Evolutionary conservation across 2,329 filamentous ascomycete genomes (phyloP).

Genomic region (Ustulina deusta): DNA sequence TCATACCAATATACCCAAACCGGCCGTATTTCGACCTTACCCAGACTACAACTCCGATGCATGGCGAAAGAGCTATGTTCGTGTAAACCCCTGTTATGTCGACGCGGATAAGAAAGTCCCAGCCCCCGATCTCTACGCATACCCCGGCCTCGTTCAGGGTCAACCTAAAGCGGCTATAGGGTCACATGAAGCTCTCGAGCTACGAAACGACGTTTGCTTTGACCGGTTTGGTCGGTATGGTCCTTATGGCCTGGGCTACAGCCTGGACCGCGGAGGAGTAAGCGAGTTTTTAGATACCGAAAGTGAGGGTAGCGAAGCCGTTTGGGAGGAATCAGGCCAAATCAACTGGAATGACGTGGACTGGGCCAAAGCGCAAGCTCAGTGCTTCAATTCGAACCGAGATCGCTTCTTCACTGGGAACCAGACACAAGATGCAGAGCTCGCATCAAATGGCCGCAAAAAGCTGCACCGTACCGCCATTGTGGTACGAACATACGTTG

Average conservation of each 20-base stretch:
- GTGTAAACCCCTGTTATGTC: conserved; percentile 72
- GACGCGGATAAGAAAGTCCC: conserved; percentile 68
- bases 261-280: conserved; percentile 75
- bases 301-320: conserved; percentile 70
- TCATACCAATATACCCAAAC: conserved; percentile 57
- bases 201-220: conserved; percentile 85
- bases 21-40: conserved; percentile 74
- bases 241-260: conserved; percentile 88
- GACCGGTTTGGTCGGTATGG: conserved; percentile 87
- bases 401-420: conserved; percentile 68
- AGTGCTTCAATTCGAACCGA: conserved; percentile 70
- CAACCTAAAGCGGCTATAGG: conserved; percentile 84
- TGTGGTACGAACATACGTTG: conserved; percentile 82
- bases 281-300: conserved; percentile 80
- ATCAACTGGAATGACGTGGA: conserved; percentile 68
- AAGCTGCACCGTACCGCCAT: conserved; percentile 75
- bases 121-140: conserved; percentile 74
- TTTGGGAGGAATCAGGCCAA: conserved; percentile 67
- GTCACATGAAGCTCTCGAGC: conserved; percentile 78
- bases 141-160: conserved; percentile 77
- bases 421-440: conserved; percentile 50
- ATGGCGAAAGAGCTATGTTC: conserved; percentile 65
- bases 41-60: conserved; percentile 69
- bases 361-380: conserved; percentile 66
- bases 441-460: conserved; percentile 44